Evolutionary conservation across 1,139 yeast genomes (phyloP), one percentile per base, ranked within the genome.

Genomic region (Hansenula sp.): DNA sequence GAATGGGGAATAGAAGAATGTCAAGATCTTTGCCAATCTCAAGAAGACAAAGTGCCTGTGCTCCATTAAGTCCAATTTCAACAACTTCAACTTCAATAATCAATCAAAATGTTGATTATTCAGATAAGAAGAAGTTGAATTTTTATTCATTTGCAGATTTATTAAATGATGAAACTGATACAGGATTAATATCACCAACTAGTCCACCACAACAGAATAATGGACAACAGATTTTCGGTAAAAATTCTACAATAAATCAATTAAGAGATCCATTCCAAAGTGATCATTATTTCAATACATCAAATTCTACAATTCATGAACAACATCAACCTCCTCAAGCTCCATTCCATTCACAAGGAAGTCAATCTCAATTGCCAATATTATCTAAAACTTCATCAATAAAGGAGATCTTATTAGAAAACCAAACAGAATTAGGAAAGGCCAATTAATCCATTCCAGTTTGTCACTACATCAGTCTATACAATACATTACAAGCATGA

Each of bases 81-180:
- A 39, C 33, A 25, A 34, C 17, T n/a, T 28, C 41, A 16, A 19
- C 21, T 9, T n/a, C 34, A 21, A 27, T 7, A 4, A 3, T 9
- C 6, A 13, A 33, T 19, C 42, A 31, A 13, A 50, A 44, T n/a
- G 40, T 53, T 24, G 59, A 55, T 35, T 52, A 47, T 35, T 51
- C 59, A 7, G 59, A 57, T 35, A 47, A 45, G 3, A 50, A 51
- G 15, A 49, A 45, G 32, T 47, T 57, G 33, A 54, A 55, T 41
- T 57, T 57, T 38, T 49, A 54, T 25, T 50, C 58, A 1, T 57
- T 55, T 45, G 54, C 53, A 8, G 59, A 57, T 36, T 15, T 57
- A 25, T 24, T 57, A 9, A 44, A 44, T 16, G 59, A 57, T 31
- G 60, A 57, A 41, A 46, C 45, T 11, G 19, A 24, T 28, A 28